phyloP scores from a whole-genome alignment of 2,329 filamentous ascomycete species.

The Penicillium sp. region DNA sequence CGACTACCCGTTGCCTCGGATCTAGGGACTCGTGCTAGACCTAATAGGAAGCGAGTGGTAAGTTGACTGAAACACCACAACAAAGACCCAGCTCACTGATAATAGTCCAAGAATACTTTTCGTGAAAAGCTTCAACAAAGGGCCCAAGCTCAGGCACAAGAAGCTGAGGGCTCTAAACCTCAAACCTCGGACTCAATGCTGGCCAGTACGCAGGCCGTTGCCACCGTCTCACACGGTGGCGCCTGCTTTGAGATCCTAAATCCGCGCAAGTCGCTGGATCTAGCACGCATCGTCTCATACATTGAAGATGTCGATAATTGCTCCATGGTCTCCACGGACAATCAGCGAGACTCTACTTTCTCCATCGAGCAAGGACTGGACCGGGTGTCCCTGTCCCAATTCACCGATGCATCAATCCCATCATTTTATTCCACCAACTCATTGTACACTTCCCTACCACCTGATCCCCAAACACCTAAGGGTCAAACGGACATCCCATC shows the following conservation, averaged over 20 bases:
- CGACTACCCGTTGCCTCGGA: constrained; percentile 23
- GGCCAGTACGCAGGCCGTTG: constrained; percentile 24
- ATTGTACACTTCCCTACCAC: constrained; percentile 15
- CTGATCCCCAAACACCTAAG: constrained; percentile 12
- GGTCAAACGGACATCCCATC: constrained; percentile 18
- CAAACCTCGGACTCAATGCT: constrained; percentile 30
- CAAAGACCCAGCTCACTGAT: constrained; percentile 14
- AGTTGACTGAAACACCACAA: constrained; percentile 19
- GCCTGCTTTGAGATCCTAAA: constrained; percentile 40
- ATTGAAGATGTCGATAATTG: constrained; percentile 35
- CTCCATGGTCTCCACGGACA: constrained; percentile 14
- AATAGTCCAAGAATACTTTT: constrained; percentile 30
- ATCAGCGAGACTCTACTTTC: constrained; percentile 26
- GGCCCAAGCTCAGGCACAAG: constrained; percentile 19
- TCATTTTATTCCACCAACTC: constrained; percentile 24
- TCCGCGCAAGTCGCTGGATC: constrained; percentile 35
- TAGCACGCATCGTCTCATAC: constrained; percentile 37
- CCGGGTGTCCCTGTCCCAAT: constrained; percentile 22
- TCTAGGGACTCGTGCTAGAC: constrained; percentile 20
- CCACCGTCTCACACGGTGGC: constrained; percentile 35
- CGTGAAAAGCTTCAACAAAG: constrained; percentile 29
- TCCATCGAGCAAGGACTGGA: constrained; percentile 20
- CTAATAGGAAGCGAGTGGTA: constrained; percentile 27
- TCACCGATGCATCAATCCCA: constrained; percentile 24
- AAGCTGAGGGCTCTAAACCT: constrained; percentile 15